Percentiles rank a stretch among this genome's conserved stretches.
Conservation (phyloP, 768 basidiomycete genomes). For the Amanita molliuscula region DNA sequence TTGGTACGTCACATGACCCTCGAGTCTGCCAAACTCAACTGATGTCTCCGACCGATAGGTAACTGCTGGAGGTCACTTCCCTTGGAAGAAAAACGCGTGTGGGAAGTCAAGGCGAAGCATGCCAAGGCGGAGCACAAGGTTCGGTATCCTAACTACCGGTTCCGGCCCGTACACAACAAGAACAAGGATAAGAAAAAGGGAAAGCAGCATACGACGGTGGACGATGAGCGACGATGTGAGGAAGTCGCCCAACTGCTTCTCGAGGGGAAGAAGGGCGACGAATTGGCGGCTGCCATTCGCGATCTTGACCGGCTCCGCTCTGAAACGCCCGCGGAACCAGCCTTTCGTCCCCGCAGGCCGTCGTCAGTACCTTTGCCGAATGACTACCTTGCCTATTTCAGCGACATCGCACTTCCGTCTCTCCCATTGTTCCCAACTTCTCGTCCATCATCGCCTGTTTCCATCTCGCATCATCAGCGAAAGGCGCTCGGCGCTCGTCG, state of each 20-base stretch:
- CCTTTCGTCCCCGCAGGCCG: constrained; percentile 39
- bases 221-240: constrained; percentile 59
- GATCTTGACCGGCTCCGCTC: constrained; percentile 31
- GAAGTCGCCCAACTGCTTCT: constrained; percentile 55
- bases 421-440: constrained; percentile 32
- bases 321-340: constrained; percentile 9
- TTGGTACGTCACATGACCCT: constrained; percentile 31
- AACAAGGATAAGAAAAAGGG: constrained; percentile 32
- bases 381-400: constrained; percentile 27
- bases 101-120: constrained; percentile 64
- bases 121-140: constrained; percentile 66
- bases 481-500: constrained; percentile 34
- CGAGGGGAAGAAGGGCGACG: constrained; percentile 61
- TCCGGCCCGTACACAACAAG: constrained; percentile 45
- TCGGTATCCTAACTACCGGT: constrained; percentile 57
- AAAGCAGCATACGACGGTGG: constrained; percentile 27
- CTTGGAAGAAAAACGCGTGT: constrained; percentile 57
- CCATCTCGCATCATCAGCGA: constrained; percentile 34
- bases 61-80: constrained; percentile 70
- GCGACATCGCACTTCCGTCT: constrained; percentile 31
- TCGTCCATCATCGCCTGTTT: constrained; percentile 33
- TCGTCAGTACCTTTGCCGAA: constrained; percentile 55
- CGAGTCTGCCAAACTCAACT: constrained; percentile 10
- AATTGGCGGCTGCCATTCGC: constrained; percentile 53
- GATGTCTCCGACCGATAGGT: constrained; percentile 26